Base-by-base conservation (phyloP, 1,284 basidiomycete genomes). In the Boletus nobilissimus region DNA sequence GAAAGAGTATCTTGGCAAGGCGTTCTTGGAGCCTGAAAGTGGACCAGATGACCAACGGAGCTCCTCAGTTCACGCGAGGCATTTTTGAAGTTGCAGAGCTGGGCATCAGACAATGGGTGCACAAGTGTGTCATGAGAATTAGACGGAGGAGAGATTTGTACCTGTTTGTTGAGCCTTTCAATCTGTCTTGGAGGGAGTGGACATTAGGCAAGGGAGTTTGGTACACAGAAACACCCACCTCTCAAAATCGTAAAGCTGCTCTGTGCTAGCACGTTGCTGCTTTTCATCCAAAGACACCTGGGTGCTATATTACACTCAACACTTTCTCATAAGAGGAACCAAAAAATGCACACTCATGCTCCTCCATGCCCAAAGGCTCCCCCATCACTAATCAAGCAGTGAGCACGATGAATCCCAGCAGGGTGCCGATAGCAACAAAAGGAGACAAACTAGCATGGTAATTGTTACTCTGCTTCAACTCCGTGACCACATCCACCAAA, bases 11-110 rank as follows among this genome's bases (percentile, higher is more conserved):
- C 75, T 85, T 86, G 38, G 83, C 80, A 8, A 86, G 82, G 39
- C 85, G 83, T 70, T 86, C 84, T 54, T 84, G 85, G 48, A 85
- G 73, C 64, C 77, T 73, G 57, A 84, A 86, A 14, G 84, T 83
- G 29, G 84, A 86, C 40, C 78, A 85, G 34, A 86, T 76, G 26
- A 85, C 84, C 85, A 60, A 86, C 85, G 5, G 86, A 85, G 46
- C 84, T 86, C 19, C 86, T 84, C 13, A 85, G 76, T 66, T 85
- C 84, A 29, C 86, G 84, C 9, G 86, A 85, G 9, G 84, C 85
- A 9, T 85, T 85, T 72, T 85, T 85, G 26, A 86, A 85, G 54
- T 84, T 85, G 32, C 82, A 84, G 40, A 85, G 85, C 84, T 85
- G 38, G 7, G 36, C 10, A 29, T 38, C 29, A 10, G 13, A n/a